Evolutionary conservation across 305 asterid species (phyloP).

Genomic region (Fraxinus latifolia): DNA sequence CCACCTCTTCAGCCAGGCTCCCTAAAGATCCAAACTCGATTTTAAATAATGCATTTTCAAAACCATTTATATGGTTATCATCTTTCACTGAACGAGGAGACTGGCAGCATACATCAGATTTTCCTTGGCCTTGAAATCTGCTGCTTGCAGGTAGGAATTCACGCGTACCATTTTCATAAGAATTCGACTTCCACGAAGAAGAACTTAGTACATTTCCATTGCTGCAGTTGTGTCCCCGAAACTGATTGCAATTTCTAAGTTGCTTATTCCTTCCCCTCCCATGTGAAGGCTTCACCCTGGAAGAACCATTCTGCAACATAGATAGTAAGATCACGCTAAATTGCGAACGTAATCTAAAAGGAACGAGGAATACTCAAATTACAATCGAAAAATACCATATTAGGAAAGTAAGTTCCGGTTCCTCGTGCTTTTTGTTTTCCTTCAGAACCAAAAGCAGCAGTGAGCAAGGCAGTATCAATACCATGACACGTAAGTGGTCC

Average conservation of each 20-base stretch:
- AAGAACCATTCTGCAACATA: constrained; percentile 42
- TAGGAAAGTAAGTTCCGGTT: constrained; percentile 57
- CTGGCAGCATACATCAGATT: constrained; percentile 33
- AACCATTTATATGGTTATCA: constrained; percentile 29
- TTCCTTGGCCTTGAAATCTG: constrained; percentile 31
- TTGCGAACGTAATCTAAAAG: background rate
- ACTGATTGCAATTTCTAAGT: constrained; percentile 26
- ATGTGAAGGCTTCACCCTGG: constrained; percentile 38
- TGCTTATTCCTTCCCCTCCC: constrained; percentile 34
- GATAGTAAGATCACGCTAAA: constrained; percentile 8
- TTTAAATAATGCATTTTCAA: constrained; percentile 25
- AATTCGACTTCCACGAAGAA: constrained; percentile 21
- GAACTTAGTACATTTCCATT: constrained; percentile 30
- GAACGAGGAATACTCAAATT: background rate
- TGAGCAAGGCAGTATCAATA: constrained; percentile 26
- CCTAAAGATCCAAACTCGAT: constrained; percentile 83
- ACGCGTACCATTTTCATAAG: constrained; percentile 26
- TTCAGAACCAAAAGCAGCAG: constrained; percentile 33
- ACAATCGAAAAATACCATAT: constrained; percentile 36
- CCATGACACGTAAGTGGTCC: constrained; percentile 26
- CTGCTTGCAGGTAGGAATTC: constrained; percentile 30
- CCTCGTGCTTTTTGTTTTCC: constrained; percentile 50
- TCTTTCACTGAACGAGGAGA: constrained; percentile 28
- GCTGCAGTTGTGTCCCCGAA: constrained; percentile 26
- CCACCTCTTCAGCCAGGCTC: constrained; percentile 43